phyloP scores from a whole-genome alignment of 257 asterid species.

The Ocimum tenuiflorum region DNA sequence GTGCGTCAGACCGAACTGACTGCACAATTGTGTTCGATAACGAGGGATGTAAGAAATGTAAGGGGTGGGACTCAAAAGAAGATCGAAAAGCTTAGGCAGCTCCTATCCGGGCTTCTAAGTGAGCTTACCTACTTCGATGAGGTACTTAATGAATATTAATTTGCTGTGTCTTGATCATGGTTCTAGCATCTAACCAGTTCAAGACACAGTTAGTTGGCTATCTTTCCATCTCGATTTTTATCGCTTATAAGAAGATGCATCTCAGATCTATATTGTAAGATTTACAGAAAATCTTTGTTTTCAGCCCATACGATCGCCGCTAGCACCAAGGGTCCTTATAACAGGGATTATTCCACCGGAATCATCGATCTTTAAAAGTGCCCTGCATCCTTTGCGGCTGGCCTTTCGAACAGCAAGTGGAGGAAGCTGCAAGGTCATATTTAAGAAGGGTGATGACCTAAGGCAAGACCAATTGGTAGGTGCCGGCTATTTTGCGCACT shows the following conservation, averaged over 20 bases:
- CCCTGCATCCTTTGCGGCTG: slow-evolving; percentile 74
- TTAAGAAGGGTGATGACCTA: slow-evolving; percentile 96
- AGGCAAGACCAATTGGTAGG: slow-evolving; percentile 98
- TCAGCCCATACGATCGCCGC: slow-evolving; percentile 96
- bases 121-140: slow-evolving; percentile 97
- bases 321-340: slow-evolving; percentile 77
- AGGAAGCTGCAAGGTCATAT: slow-evolving; percentile 84
- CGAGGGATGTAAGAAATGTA: slow-evolving; percentile 89
- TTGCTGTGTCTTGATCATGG: neutral
- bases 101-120: slow-evolving; percentile 88
- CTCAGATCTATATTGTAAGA: neutral
- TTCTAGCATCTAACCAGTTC: neutral
- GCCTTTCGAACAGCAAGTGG: slow-evolving; percentile 86
- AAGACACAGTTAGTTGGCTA: too few relatives aligned
- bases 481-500: neutral
- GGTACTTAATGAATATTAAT: slow-evolving; percentile 34
- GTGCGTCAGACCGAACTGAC: slow-evolving; percentile 94
- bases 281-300: slow-evolving; percentile 16
- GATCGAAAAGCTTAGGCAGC: slow-evolving; percentile 96
- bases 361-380: slow-evolving; percentile 90
- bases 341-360: slow-evolving; percentile 93
- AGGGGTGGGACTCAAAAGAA: slow-evolving; percentile 94
- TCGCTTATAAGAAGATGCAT: neutral
- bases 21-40: slow-evolving; percentile 87
- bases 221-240: neutral